Base-by-base conservation (phyloP, 345 rosid species). In the Raphanus raphanistrum region DNA sequence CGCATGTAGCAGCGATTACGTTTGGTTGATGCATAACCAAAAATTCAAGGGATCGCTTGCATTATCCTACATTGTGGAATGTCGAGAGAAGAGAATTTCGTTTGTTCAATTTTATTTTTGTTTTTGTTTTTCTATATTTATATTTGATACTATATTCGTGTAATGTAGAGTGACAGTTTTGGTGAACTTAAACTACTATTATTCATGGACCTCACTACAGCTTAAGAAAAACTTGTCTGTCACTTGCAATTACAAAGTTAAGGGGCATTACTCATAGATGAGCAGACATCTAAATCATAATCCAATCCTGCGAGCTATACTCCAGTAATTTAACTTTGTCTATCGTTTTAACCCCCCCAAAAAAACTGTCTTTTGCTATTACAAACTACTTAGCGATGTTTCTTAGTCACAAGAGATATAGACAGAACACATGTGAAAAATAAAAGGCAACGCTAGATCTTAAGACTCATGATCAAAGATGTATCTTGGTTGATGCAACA, bases 291-390 rank as follows among this genome's bases (percentile, higher is more conserved):
- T 48, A 0, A 13, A 48, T 48, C 17, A 5, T 0, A 48, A 13
- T 13, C 17, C 7, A 48, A 48, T 48, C 17, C 54, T 48, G 7
- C 6, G 54, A 48, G 54, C 54, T 48, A 13, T 4, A 13, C 98
- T 87, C 98, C 98, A 87, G 77, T 90, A 84, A 70, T 92, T 94
- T 76, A 95, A 80, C 79, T 90, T 92, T 60, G 52, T 10, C 48
- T 41, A 97, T 36, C 83, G 87, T 62, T 55, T 38, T 21, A 55
- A 21, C 29, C n/a, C 41, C 1, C 9, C 10, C 12, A 60, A 60
- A 0, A 5, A 1, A 2, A 13, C 50, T 10, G 21, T 66, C 68
- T 72, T 72, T 15, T 15, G 78, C 70, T 15, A 67, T 67, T 67
- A 60, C 65, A 67, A 68, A 68, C 48, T 13, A 58, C 32, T 52